phyloP scores from a whole-genome alignment of 306 rosid species.

The Chamaecrista fasciculata region DNA sequence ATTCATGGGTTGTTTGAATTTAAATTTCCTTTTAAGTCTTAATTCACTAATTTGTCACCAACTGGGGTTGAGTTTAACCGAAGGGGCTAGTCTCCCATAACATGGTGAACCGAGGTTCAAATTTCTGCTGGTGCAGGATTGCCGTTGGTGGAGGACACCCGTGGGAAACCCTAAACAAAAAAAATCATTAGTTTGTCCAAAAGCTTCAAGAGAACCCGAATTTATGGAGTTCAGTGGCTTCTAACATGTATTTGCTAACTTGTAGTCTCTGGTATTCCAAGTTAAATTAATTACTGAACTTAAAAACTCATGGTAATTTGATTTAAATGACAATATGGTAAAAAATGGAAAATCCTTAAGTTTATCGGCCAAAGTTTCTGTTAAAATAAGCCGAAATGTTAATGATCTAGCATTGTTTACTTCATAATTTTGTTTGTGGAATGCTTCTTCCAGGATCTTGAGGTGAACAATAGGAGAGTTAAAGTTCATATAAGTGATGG shows the following conservation, averaged over 20 bases:
- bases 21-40: background rate
- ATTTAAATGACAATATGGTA: background rate
- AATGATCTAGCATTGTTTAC: background rate
- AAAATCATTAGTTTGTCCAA: too few relatives aligned
- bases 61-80: too few relatives aligned
- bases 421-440: background rate
- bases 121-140: too few relatives aligned
- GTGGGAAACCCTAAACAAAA: too few relatives aligned
- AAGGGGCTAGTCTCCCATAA: too few relatives aligned
- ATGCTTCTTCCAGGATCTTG: conserved; percentile 48
- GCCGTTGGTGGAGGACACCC: too few relatives aligned
- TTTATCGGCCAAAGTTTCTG: background rate
- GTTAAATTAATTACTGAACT: background rate
- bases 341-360: background rate
- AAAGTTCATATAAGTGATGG: conserved; percentile 49
- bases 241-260: background rate
- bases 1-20: conserved; percentile 8
- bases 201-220: too few relatives aligned
- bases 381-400: background rate
- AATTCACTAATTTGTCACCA: too few relatives aligned
- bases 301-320: background rate
- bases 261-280: background rate
- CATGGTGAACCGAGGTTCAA: too few relatives aligned
- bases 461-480: conserved; percentile 60
- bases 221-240: too few relatives aligned